phyloP scores from a whole-genome alignment of 1,139 yeast species.

The Dujonia santamariae region DNA sequence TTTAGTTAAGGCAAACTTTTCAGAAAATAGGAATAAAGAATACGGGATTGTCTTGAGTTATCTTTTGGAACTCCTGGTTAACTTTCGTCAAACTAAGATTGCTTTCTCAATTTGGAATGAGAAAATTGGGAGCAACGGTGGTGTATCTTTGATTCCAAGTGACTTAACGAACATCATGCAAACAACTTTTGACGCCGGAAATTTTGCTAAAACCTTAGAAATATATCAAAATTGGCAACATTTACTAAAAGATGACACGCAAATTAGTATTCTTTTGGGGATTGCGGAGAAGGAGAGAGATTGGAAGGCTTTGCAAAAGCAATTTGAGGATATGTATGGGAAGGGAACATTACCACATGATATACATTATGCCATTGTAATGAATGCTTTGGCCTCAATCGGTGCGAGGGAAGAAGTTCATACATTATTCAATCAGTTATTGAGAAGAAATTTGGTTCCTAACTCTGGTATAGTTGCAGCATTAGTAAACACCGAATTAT shows the following conservation, averaged over 20 bases:
- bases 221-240: constrained; percentile 22
- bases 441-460: constrained; percentile 47
- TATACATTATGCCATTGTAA: constrained; percentile 60
- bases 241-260: constrained; percentile 32
- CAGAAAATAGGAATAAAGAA: neutral
- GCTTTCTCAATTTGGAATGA: constrained; percentile 6
- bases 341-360: constrained; percentile 54
- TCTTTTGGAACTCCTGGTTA: constrained; percentile 1
- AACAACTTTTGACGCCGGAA: constrained; percentile 3
- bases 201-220: constrained; percentile 21
- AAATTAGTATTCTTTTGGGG: constrained; percentile 42
- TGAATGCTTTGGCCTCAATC: constrained; percentile 57
- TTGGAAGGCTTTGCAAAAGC: constrained; percentile 59
- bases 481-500: constrained; percentile 46
- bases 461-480: constrained; percentile 45
- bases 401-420: constrained; percentile 58
- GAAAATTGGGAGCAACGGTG: constrained; percentile 1
- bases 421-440: constrained; percentile 46
- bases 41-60: constrained; percentile 1
- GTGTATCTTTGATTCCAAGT: neutral
- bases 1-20: neutral
- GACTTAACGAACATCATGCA: constrained; percentile 7
- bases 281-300: constrained; percentile 52
- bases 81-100: constrained; percentile 4
- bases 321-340: constrained; percentile 62